Evolutionary conservation across 2,329 filamentous ascomycete genomes (phyloP).

Genomic region (Aspergillus sclerotialis): DNA sequence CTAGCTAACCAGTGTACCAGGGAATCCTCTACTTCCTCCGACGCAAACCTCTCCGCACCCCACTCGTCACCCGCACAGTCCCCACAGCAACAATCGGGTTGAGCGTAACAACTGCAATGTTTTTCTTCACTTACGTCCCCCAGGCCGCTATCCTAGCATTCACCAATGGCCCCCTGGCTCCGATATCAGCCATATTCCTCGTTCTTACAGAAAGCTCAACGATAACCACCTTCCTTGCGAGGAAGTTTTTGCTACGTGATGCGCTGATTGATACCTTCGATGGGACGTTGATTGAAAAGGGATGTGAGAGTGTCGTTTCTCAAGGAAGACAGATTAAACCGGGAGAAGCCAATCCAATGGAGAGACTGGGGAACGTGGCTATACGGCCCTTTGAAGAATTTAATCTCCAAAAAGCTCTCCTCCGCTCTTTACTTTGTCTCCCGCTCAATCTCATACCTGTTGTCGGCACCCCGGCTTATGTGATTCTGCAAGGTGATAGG

Average conservation of each 20-base stretch:
- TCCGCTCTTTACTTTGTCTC: slow-evolving; percentile 77
- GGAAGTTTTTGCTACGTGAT: slow-evolving; percentile 71
- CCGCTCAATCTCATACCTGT: slow-evolving; percentile 91
- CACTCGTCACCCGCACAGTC: slow-evolving; percentile 49
- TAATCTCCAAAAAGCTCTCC: slow-evolving; percentile 52
- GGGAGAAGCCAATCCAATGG: slow-evolving; percentile 40
- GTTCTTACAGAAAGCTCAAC: slow-evolving; percentile 51
- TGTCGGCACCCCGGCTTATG: slow-evolving; percentile 74
- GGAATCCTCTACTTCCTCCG: slow-evolving; percentile 55
- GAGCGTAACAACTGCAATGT: slow-evolving; percentile 71
- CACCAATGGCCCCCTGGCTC: slow-evolving; percentile 69
- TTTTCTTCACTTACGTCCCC: slow-evolving; percentile 77
- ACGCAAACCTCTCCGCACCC: slow-evolving; percentile 53
- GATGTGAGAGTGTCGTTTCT: slow-evolving; percentile 57
- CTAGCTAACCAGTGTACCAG: too few relatives aligned
- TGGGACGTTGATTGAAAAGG: slow-evolving; percentile 53
- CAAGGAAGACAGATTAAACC: slow-evolving; percentile 65
- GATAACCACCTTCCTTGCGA: slow-evolving; percentile 48
- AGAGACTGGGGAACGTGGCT: slow-evolving; percentile 50
- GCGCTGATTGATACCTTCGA: slow-evolving; percentile 86
- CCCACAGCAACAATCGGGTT: slow-evolving; percentile 64
- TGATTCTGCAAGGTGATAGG: slow-evolving; percentile 63
- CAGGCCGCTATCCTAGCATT: slow-evolving; percentile 77
- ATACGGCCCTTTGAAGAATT: slow-evolving; percentile 45
- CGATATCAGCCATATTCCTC: slow-evolving; percentile 54